Conservation (phyloP, 2,329 filamentous ascomycete species). For the Geosmithia flava region DNA sequence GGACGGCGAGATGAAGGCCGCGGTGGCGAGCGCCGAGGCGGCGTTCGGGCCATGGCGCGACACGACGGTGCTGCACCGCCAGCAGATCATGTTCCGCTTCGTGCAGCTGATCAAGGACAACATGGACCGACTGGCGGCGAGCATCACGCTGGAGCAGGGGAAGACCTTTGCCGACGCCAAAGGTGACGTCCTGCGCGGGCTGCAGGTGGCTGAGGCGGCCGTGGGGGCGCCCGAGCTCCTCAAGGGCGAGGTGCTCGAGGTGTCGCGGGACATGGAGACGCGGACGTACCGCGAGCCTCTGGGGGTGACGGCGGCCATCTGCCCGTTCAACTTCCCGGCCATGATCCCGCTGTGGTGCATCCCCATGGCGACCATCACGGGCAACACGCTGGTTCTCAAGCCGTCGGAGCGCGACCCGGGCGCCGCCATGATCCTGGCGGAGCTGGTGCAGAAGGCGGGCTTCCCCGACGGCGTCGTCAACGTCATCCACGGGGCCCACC, state of each 20-base stretch:
- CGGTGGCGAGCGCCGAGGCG: constrained; percentile 62
- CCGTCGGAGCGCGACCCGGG: constrained; percentile 78
- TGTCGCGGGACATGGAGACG: constrained; percentile 85
- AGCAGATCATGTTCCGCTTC: constrained; percentile 84
- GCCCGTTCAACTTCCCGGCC: constrained; percentile 83
- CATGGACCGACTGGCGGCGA: constrained; percentile 74
- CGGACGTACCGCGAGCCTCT: constrained; percentile 70
- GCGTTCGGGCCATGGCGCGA: constrained; percentile 64
- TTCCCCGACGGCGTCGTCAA: constrained; percentile 76
- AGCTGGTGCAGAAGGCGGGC: constrained; percentile 67
- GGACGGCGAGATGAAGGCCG: constrained; percentile 61
- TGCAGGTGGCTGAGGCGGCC: constrained; percentile 77
- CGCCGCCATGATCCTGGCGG: constrained; percentile 73
- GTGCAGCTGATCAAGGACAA: constrained; percentile 69
- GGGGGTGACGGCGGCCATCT: constrained; percentile 72
- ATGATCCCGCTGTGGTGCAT: constrained; percentile 94
- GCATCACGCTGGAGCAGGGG: constrained; percentile 78
- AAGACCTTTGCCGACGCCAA: constrained; percentile 78
- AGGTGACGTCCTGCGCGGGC: constrained; percentile 68
- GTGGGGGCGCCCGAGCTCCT: constrained; percentile 71
- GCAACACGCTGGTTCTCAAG: constrained; percentile 77
- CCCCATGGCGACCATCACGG: constrained; percentile 70
- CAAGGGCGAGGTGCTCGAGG: constrained; percentile 74
- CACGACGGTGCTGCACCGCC: constrained; percentile 60
- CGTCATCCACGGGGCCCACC: constrained; percentile 68